Conservation (phyloP, 2,329 filamentous ascomycete genomes). For the Fusarium mexicanum region DNA sequence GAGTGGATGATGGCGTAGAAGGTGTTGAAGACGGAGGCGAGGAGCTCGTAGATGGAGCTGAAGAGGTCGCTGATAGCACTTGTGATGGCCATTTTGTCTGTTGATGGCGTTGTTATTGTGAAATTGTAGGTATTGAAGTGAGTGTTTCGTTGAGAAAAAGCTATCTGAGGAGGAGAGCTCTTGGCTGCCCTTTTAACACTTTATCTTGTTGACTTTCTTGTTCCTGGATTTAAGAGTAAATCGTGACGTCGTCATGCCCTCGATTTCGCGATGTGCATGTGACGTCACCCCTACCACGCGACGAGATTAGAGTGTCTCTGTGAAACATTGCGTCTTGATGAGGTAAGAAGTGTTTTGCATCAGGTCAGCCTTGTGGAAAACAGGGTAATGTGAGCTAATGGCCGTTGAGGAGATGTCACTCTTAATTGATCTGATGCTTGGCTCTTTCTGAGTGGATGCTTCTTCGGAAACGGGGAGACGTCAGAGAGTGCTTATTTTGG, state of each 20-base stretch:
- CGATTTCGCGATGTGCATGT: constrained; percentile 34
- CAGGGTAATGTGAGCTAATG: not conserved
- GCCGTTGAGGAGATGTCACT: constrained; percentile 1
- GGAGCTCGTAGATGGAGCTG: constrained; percentile 55
- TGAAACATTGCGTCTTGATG: constrained; percentile 29
- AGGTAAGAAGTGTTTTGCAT: constrained; percentile 6
- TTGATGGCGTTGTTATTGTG: not conserved
- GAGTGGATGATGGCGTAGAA: constrained; percentile 48
- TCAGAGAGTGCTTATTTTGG: not conserved
- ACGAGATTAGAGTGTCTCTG: not conserved
- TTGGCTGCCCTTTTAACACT: constrained; percentile 3
- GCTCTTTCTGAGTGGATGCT: not conserved
- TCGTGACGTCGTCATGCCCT: constrained; percentile 45
- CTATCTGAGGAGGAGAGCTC: not conserved
- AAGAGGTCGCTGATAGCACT: constrained; percentile 51
- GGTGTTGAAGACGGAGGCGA: constrained; percentile 51
- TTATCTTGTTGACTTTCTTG: not conserved
- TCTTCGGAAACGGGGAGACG: not conserved
- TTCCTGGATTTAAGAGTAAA: constrained; percentile 23
- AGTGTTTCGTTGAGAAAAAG: not conserved
- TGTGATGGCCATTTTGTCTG: constrained; percentile 47
- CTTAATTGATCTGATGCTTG: not conserved
- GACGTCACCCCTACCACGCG: constrained; percentile 42
- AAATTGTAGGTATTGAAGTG: not conserved
- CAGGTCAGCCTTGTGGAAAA: not conserved